Evolutionary conservation across 768 basidiomycete genomes (phyloP).

Genomic region (Pisolithus albus): DNA sequence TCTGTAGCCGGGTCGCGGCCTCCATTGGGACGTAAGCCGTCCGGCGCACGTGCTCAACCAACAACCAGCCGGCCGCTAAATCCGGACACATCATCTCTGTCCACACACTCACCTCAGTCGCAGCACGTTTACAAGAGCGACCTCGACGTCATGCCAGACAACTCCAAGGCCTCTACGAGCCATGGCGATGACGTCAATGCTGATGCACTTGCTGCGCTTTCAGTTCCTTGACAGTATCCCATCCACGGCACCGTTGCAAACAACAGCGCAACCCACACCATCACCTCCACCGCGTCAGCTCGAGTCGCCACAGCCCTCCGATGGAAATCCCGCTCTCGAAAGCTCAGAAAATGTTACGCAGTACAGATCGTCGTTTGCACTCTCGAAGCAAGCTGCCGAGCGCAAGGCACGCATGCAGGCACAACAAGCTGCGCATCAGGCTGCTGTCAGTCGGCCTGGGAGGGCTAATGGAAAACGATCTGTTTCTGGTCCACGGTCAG

Average conservation of each 20-base stretch:
- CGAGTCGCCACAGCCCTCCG: slow-evolving; percentile 31
- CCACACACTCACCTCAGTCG: slow-evolving; percentile 32
- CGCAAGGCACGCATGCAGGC: slow-evolving; percentile 80
- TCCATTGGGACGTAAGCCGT: slow-evolving; percentile 59
- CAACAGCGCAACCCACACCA: slow-evolving; percentile 4
- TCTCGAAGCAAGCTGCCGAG: slow-evolving; percentile 76
- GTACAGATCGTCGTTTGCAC: slow-evolving; percentile 84
- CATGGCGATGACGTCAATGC: slow-evolving; percentile 45
- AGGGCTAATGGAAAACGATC: slow-evolving; percentile 37
- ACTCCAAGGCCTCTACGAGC: slow-evolving; percentile 8
- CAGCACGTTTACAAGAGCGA: slow-evolving; percentile 25
- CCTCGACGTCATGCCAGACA: slow-evolving; percentile 29
- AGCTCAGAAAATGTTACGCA: slow-evolving; percentile 30
- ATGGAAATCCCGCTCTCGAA: slow-evolving; percentile 16
- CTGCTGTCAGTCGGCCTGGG: slow-evolving; percentile 71
- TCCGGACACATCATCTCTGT: slow-evolving; percentile 23
- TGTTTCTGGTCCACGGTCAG: slow-evolving; percentile 36
- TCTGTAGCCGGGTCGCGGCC: slow-evolving; percentile 33
- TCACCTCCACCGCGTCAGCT: slow-evolving; percentile 22
- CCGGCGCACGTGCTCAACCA: slow-evolving; percentile 71
- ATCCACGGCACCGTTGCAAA: slow-evolving; percentile 11
- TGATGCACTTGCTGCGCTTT: slow-evolving; percentile 74
- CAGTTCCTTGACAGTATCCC: slow-evolving; percentile 55
- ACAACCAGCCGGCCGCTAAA: slow-evolving; percentile 32
- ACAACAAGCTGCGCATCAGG: slow-evolving; percentile 75